Evolutionary conservation across 768 basidiomycete genomes (phyloP).

Genomic region (Nevesoporus exiguus): DNA sequence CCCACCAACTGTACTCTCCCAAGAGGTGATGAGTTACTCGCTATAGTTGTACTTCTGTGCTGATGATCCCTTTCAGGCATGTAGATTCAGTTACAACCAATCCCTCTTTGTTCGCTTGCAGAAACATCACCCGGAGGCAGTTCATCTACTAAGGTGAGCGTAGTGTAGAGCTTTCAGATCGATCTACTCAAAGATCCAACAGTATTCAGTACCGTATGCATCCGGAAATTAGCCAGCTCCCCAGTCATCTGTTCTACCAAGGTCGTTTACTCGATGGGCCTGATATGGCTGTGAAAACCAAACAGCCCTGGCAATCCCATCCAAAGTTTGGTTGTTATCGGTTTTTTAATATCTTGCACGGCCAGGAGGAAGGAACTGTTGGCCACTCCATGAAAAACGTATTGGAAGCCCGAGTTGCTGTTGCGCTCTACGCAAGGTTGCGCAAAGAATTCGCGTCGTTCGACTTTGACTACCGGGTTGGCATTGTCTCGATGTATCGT

Average conservation of each 20-base stretch:
- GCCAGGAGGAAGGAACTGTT: conserved; percentile 52
- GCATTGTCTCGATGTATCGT: conserved; percentile 91
- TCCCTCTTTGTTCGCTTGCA: conserved; percentile 92
- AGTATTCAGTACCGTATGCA: conserved; percentile 99
- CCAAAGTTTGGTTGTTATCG: conserved; percentile 79
- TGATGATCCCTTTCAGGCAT: conserved; percentile 44
- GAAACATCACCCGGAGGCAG: conserved; percentile 71
- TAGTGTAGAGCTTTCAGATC: background rate
- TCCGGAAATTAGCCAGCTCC: conserved; percentile 87
- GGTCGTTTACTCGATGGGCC: conserved; percentile 82
- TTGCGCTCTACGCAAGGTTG: conserved; percentile 72
- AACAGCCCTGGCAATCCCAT: conserved; percentile 80
- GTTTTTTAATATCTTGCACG: conserved; percentile 78
- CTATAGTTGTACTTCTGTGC: conserved; percentile 19
- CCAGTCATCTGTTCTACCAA: conserved; percentile 85
- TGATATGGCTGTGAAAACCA: conserved; percentile 79
- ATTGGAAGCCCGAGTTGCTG: conserved; percentile 70
- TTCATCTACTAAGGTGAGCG: conserved; percentile 82
- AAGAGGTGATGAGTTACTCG: conserved; percentile 38
- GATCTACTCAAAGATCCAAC: conserved; percentile 1
- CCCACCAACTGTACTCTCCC: conserved; percentile 86
- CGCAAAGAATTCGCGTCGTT: conserved; percentile 56
- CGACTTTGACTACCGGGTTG: conserved; percentile 54
- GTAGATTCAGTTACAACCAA: conserved; percentile 76
- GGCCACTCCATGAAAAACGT: conserved; percentile 76